Evolutionary conservation across 441 rosid species (phyloP).

Genomic region (Pelargonium citronellum): DNA sequence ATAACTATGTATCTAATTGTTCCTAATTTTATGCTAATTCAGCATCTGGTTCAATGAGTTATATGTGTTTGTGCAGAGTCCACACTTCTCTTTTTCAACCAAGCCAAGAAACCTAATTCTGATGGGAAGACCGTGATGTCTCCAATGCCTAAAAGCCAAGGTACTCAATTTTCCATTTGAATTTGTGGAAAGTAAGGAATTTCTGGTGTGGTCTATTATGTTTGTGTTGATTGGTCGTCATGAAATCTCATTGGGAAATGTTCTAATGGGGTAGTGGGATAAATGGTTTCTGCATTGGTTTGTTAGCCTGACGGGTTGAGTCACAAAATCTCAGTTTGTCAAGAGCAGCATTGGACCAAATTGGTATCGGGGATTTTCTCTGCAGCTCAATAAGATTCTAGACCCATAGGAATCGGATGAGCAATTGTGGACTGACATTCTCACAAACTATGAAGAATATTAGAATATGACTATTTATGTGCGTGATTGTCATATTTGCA

Average conservation of each 20-base stretch:
- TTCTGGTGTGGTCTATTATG: background rate
- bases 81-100: slow-evolving; percentile 11
- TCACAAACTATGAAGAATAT: no score
- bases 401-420: background rate
- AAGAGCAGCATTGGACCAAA: background rate
- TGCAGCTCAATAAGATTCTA: background rate
- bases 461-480: background rate
- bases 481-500: background rate
- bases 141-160: slow-evolving; percentile 15
- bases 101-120: background rate
- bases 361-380: background rate
- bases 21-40: background rate
- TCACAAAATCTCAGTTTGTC: background rate
- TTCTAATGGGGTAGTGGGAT: no score
- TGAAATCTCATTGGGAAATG: background rate
- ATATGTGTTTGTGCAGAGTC: slow-evolving; percentile 13
- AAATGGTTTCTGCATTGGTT: background rate
- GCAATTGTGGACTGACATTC: background rate
- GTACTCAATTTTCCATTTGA: background rate
- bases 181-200: no score
- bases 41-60: background rate
- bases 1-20: background rate
- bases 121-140: slow-evolving; percentile 5
- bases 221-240: background rate
- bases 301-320: background rate